Base-by-base conservation (phyloP, 1,284 basidiomycete genomes). In the Pyrrhoderma noxium region DNA sequence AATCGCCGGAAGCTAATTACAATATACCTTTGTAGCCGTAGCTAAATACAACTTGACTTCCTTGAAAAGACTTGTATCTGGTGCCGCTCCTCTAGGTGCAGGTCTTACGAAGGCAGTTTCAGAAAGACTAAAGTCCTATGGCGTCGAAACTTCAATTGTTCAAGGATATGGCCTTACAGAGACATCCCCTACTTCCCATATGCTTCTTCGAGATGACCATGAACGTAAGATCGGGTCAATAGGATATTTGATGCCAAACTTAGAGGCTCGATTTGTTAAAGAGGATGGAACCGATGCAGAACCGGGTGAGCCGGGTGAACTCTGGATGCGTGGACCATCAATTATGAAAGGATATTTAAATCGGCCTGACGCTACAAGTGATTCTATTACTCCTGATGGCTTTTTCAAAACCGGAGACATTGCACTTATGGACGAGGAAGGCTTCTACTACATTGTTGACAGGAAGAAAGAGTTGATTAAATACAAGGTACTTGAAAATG, bases 331-430 rank as follows among this genome's bases (percentile, higher is more conserved):
- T 47, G 89, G 90, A 0, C 84, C 86, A 0, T 79, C 70, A 2
- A 72, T 93, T 48, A 92, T 92, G 88, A 90, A 88, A 78, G 80
- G 82, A n/a, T 85, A 84, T 58, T 57, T 83, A 23, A 82, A 82
- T 61, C 89, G 91, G 56, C 66, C 69, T 0, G 65, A 67, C 14
- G 88, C 89, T 4, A 92, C 87, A 0, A 64, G 65, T 9, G 73
- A 79, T 8, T 66, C 80, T 2, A 85, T 92, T 57, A 89, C 85
- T 0, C 62, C 69, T 0, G 82, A 87, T 54, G 75, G 78, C 2
- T 93, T 86, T 86, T 85, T 90, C 72, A 89, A 86, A 71, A 93
- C 88, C 0, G 89, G 89, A 1, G 89, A 93, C 64, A 76, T 91
- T 42, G 81, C 75, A 0, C 65, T 75, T 9, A 64, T 75, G 8